A percentile compares a stretch with the other conserved stretches of the same genome.
Conservation (phyloP, 2,329 filamentous ascomycete species). For the Tolypocladium album region DNA sequence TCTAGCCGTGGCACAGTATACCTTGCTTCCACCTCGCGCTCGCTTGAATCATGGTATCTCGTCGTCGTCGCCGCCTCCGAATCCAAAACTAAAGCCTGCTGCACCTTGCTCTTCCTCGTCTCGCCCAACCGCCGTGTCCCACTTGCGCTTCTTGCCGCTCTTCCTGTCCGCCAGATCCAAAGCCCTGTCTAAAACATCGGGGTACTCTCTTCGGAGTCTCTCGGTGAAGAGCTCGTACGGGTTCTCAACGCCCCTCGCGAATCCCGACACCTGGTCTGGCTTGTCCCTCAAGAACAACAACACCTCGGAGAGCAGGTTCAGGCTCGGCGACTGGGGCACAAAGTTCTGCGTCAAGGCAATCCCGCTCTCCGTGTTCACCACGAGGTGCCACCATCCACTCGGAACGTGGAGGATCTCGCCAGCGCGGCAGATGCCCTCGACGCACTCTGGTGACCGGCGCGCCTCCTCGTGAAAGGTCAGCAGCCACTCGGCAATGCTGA, state of each 20-base stretch:
- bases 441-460: conserved; percentile 61
- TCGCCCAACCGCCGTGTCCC: conserved; percentile 60
- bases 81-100: conserved; percentile 43
- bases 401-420: conserved; percentile 91
- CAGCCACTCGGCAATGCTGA: conserved; percentile 96
- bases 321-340: conserved; percentile 52
- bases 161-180: conserved; percentile 54
- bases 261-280: conserved; percentile 78
- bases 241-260: conserved; percentile 58
- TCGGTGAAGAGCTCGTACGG: conserved; percentile 67
- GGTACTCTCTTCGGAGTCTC: conserved; percentile 51
- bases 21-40: background rate
- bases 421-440: conserved; percentile 72
- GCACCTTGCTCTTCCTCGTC: conserved; percentile 21
- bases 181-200: conserved; percentile 56
- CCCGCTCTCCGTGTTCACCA: conserved; percentile 75
- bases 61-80: conserved; percentile 36
- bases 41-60: conserved; percentile 28
- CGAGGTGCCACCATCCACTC: conserved; percentile 93
- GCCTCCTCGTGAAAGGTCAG: conserved; percentile 82
- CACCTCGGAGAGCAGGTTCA: conserved; percentile 57
- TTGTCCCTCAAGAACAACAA: conserved; percentile 74
- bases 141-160: conserved; percentile 65
- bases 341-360: conserved; percentile 96
- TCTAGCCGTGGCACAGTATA: background rate